Evolutionary conservation across 805 yeast species (phyloP), one percentile per base, ranked within the genome.

Genomic region (Wickerhamiella shivajii): DNA sequence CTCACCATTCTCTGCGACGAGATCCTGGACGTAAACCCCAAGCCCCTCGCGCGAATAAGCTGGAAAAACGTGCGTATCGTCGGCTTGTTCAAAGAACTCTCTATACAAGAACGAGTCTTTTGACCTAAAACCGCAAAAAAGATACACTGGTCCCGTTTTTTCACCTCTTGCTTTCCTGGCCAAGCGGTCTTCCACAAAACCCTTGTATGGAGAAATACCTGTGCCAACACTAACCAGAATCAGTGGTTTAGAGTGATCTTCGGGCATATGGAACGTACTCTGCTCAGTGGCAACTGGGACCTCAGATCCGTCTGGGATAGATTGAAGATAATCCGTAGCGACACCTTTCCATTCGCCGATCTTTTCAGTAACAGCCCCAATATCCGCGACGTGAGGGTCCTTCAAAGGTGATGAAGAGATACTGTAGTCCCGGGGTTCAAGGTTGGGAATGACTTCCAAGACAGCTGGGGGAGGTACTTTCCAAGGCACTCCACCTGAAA

Each of bases 181-280:
- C n/a, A 65, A 69, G 50, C 77, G 71, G 48, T 80, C 93, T 57
- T 90, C 69, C 18, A 80, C 52, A 43, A 80, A 80, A 10, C 87
- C 93, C 60, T 92, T 69, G 58, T 78, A 75, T 39, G 93, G 93
- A 2, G 93, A 92, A 36, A 79, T 77, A 55, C 93, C 93, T 1
- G 93, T 80, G 44, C 93, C 93, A 29, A 92, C 87, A 24, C 93
- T 93, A 51, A 80, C 64, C 69, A 78, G 63, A 38, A 80, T 74
- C 4, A 80, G 62, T 13, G 93, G 92, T 3, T 71, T 67, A 1
- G 67, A 52, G 17, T 81, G 74, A 46, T 75, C 75, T 3, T 74
- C 62, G 13, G 93, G 93, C 41, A 80, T 62, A 56, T 77, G 76
- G 60, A 80, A 80, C 13, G 78, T 71, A 1, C 85, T 76, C 54